Conservation (phyloP, 306 rosid species). For the Boehmeria nivea region DNA sequence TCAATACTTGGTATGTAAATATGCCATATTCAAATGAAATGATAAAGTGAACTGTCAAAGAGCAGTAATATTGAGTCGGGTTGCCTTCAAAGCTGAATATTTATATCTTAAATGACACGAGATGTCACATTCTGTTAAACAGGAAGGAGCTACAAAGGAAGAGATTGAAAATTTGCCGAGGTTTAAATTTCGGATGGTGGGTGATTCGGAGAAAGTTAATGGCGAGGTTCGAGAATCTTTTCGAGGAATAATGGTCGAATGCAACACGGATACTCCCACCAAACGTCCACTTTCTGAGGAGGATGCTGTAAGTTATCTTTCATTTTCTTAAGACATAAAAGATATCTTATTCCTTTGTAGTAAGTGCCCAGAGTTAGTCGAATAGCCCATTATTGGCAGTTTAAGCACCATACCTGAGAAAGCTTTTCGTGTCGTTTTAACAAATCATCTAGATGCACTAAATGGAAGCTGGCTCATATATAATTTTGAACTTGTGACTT, state of each 20-base stretch:
- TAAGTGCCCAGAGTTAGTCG: not conserved
- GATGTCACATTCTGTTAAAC: slow-evolving; percentile 26
- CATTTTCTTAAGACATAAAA: too few species aligned
- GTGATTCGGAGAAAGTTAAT: slow-evolving; percentile 38
- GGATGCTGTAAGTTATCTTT: slow-evolving; percentile 64
- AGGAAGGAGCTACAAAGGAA: slow-evolving; percentile 91
- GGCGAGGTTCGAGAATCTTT: slow-evolving; percentile 48
- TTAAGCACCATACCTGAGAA: too few species aligned
- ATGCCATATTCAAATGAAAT: too few species aligned
- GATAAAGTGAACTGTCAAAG: too few species aligned
- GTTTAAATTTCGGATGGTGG: slow-evolving; percentile 44
- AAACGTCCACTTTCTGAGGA: slow-evolving; percentile 49
- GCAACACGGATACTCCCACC: slow-evolving; percentile 34
- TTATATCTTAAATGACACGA: not conserved
- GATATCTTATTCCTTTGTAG: not conserved
- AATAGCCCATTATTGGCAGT: too few species aligned
- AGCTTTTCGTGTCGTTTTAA: too few species aligned
- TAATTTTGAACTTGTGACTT: slow-evolving; percentile 10
- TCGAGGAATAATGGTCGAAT: slow-evolving; percentile 57
- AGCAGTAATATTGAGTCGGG: too few species aligned
- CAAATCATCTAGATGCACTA: too few species aligned
- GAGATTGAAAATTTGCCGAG: slow-evolving; percentile 74
- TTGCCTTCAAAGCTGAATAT: too few species aligned
- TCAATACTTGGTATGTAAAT: too few species aligned
- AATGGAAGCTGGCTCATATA: too few species aligned